Percentiles rank a stretch among this genome's conserved stretches.
Evolutionary conservation across 176 grass and related monocot genomes (phyloP).

Genomic region (Aegilops sharonensis): DNA sequence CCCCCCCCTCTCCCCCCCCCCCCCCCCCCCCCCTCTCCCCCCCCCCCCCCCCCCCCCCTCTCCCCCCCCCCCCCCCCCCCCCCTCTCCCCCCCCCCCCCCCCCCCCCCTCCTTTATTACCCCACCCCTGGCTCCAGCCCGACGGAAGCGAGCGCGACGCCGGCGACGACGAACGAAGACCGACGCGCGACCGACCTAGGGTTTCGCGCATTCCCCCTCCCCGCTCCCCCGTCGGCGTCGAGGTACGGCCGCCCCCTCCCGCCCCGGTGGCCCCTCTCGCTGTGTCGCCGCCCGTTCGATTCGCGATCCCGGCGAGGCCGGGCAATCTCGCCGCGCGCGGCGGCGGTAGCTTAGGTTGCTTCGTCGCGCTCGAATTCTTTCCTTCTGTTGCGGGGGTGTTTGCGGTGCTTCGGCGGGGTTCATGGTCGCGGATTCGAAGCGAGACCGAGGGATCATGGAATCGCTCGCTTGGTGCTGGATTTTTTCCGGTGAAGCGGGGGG

Average conservation of each 20-base stretch:
- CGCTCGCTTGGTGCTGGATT: background rate
- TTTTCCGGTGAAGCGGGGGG: background rate
- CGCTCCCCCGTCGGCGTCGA: background rate
- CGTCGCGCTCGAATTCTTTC: background rate
- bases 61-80: background rate
- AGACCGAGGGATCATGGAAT: background rate
- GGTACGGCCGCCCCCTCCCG: background rate
- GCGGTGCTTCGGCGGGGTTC: background rate
- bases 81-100: background rate
- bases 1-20: too few species aligned
- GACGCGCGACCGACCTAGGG: background rate
- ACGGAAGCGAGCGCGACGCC: slow-evolving; percentile 19
- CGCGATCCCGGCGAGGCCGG: background rate
- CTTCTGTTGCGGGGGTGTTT: background rate
- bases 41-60: too few species aligned
- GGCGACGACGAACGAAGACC: background rate
- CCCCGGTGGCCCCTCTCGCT: background rate
- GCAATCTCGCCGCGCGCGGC: background rate
- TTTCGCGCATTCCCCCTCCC: background rate
- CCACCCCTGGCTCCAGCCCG: background rate
- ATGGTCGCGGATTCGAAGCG: background rate
- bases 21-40: too few species aligned
- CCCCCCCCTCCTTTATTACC: slow-evolving; percentile 5
- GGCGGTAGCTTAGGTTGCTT: background rate
- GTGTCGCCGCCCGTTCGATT: background rate